Evolutionary conservation across 1,284 basidiomycete genomes (phyloP), one percentile per base, ranked within the genome.

Genomic region (Sporisorium scitamineum): DNA sequence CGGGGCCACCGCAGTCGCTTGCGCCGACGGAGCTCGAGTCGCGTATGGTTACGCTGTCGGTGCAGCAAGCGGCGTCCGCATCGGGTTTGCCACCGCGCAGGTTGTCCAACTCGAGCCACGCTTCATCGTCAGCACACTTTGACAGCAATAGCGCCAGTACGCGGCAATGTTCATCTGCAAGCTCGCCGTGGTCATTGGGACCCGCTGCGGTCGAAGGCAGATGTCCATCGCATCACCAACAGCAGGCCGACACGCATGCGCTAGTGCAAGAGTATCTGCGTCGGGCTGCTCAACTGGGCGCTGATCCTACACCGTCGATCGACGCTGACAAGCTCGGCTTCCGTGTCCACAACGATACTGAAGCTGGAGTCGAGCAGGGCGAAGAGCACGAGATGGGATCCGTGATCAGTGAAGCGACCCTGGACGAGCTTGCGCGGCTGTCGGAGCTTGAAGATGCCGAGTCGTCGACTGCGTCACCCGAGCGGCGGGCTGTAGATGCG

Each of bases 351-450:
- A 61, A 62, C 14, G 31, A 58, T 26, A 53, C 42, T 16, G 20
- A 24, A 26, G 51, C 41, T 26, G 34, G 47, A 24, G 54, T 44
- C 29, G 58, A 45, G 44, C 42, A 55, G 14, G 45, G 24, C n/a
- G 48, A 79, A 26, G 60, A 72, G 45, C 39, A 42, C 39, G 72
- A 72, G 26, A 62, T 53, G 9, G 54, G 57, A 5, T 63, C 60
- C 6, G 61, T 76, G 42, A 73, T 79, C 32, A 73, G 74, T 34
- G 73, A 80, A 37, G 76, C 64, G 2, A 78, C 76, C 4, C 55
- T 80, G n/a, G 78, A 81, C 47, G 78, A 79, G 61, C 65, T 79
- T 14, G 68, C 77, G 20, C 42, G 77, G 16, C n/a, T 78, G 37
- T 78, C 76, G 20, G 74, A 67, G 56, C 18, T 76, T 16, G 67